phyloP scores from a whole-genome alignment of 1,284 basidiomycete genomes.

The Cutaneotrichosporon cyanovorans region DNA sequence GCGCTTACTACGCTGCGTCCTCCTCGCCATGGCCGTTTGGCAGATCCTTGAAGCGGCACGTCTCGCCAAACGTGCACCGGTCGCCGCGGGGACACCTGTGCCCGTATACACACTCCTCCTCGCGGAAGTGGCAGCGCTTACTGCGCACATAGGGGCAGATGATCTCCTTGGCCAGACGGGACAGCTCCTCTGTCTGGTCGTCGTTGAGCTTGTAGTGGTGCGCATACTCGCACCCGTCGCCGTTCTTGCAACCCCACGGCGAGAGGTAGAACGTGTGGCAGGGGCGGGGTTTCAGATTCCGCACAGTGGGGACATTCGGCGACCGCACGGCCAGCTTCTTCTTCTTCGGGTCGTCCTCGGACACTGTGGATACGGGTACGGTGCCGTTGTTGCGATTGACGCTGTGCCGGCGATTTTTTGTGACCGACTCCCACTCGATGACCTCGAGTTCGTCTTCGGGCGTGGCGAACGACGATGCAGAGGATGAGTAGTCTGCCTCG shows the following conservation, averaged over 20 bases:
- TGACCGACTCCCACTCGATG: slow-evolving; percentile 11
- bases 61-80: slow-evolving; percentile 33
- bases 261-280: slow-evolving; percentile 20
- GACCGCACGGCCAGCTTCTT: slow-evolving; percentile 12
- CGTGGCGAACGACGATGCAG: not conserved
- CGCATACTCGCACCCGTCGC: slow-evolving; percentile 34
- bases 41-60: slow-evolving; percentile 31
- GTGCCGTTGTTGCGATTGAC: no score
- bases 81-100: slow-evolving; percentile 31
- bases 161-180: slow-evolving; percentile 34
- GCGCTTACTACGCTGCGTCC: not conserved
- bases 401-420: not conserved
- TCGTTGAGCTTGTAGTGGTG: slow-evolving; percentile 36
- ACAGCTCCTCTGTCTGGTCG: slow-evolving; percentile 30
- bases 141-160: slow-evolving; percentile 31
- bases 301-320: slow-evolving; percentile 11
- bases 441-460: slow-evolving; percentile 9
- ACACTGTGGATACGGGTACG: not conserved
- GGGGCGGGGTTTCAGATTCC: slow-evolving; percentile 19
- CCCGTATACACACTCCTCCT: slow-evolving; percentile 38
- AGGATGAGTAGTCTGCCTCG: not conserved
- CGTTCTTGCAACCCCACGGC: slow-evolving; percentile 31
- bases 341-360: slow-evolving; percentile 9
- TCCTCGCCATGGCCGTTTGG: slow-evolving; percentile 33
- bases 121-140: slow-evolving; percentile 32